Evolutionary conservation across 352 stramenopile genomes (phyloP), one percentile per base, ranked within the genome.

Genomic region (Peronospora farinosa): DNA sequence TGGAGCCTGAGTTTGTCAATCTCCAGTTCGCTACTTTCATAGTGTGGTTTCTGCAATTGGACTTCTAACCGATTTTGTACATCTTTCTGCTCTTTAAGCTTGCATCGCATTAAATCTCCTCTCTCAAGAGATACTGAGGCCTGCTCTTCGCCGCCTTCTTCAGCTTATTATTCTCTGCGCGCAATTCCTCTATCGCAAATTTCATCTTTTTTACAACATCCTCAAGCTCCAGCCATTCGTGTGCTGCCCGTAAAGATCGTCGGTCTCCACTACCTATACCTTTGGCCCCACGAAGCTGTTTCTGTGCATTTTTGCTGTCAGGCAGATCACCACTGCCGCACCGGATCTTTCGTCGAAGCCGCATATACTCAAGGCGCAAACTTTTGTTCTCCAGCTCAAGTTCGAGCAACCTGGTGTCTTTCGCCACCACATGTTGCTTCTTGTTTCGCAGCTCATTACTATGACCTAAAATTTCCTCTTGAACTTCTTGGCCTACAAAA

Each of bases 141-240:
- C 46, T 68, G 66, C 42, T 72, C 74, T 16, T 33, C 43, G 47
- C 51, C 9, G 55, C 55, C 12, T 60, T 63, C 11, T 70, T 65
- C 0, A 90, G 61, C 17, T 71, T 72, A 12, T 85, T 78, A 30
- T 91, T 93, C 42, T 93, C 82, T 2, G 48, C 40, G 6, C 78
- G 82, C 1, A 91, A 63, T 50, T 85, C 87, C 30, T 89, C 76
- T 25, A 89, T 91, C 27, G 88, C 76, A 33, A 73, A 75, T 50
- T 89, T 92, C 78, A 91, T 89, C 37, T 83, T 88, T 21, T 74
- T 72, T 28, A 89, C 79, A 47, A 92, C 74, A 39, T 83, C 65
- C 46, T 93, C 77, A 1, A 93, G 67, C 53, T 86, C 75, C 12
- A 68, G 47, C 4, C 72, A 63, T 39, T 90, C 76, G 30, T 65